These are phyloP conservation scores for Vitis rupestris DNA, from an alignment of 164 flowering plant genomes.

Conservation along the genomic window DNA sequence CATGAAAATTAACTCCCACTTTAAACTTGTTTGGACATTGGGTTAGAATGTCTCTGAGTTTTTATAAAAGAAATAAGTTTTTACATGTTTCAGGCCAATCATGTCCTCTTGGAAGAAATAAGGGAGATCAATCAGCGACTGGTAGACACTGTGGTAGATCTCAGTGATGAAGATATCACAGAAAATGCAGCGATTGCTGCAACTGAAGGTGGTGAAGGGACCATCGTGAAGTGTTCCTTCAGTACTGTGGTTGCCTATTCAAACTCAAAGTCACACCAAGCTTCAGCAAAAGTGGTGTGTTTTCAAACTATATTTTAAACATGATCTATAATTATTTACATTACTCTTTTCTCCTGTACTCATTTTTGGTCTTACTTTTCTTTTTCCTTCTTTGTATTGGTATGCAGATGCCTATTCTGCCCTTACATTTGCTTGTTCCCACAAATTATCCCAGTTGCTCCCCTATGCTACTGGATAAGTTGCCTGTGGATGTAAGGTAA, in stretches of 20 bases:
- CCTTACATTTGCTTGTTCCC: constrained; percentile 76
- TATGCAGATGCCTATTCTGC: constrained; percentile 87
- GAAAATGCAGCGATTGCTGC: constrained; percentile 44
- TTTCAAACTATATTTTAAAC: not conserved
- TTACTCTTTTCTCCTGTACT: not conserved
- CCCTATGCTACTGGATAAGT: constrained; percentile 75
- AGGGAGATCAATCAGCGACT: constrained; percentile 74
- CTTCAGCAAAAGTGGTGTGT: constrained; percentile 69
- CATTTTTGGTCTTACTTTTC: constrained; percentile 4
- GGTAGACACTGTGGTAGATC: constrained; percentile 77
- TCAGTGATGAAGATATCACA: constrained; percentile 70
- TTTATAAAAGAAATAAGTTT: too few relatives aligned
- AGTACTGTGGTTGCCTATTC: constrained; percentile 82
- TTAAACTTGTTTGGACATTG: too few relatives aligned
- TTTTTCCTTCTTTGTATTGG: not conserved
- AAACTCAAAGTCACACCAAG: constrained; percentile 64
- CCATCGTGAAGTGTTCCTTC: constrained; percentile 76
- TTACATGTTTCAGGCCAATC: constrained; percentile 60
- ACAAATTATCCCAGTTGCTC: constrained; percentile 80
- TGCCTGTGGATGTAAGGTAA: constrained; percentile 81
- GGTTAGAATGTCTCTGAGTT: too few relatives aligned
- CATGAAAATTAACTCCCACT: too few relatives aligned
- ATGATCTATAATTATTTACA: not conserved
- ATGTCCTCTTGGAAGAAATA: constrained; percentile 72
- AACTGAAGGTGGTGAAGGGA: constrained; percentile 72